Evolutionary conservation across 2,329 filamentous ascomycete species (phyloP).

Genomic region (Pezicula radicicola): DNA sequence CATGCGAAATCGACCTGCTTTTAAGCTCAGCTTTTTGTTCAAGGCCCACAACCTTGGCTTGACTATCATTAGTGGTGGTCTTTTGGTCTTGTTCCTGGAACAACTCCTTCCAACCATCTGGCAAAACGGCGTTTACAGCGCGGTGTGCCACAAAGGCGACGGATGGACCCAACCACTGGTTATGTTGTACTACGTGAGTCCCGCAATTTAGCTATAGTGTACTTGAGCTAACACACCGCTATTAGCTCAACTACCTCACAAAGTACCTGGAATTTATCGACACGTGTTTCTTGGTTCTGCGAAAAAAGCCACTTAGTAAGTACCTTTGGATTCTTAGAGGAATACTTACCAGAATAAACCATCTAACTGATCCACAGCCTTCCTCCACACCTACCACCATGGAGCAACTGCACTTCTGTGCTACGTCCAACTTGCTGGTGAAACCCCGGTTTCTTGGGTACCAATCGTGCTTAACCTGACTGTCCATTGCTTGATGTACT

Average conservation of each 20-base stretch:
- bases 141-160: constrained; percentile 74
- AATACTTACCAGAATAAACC: not conserved
- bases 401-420: constrained; percentile 13
- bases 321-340: not conserved
- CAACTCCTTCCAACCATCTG: constrained; percentile 11
- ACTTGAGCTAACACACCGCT: not conserved
- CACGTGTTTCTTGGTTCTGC: constrained; percentile 11
- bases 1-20: constrained; percentile 11
- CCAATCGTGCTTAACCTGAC: constrained; percentile 12
- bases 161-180: constrained; percentile 91
- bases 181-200: constrained; percentile 86
- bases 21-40: constrained; percentile 12
- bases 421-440: constrained; percentile 10
- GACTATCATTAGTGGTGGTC: constrained; percentile 7
- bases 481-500: constrained; percentile 15
- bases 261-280: constrained; percentile 16
- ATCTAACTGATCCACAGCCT: constrained; percentile 2
- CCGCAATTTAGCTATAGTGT: not conserved
- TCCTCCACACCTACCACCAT: constrained; percentile 16
- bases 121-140: constrained; percentile 73
- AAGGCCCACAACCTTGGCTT: constrained; percentile 11
- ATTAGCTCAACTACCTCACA: constrained; percentile 13
- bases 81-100: constrained; percentile 10
- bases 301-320: constrained; percentile 15
- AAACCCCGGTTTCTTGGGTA: constrained; percentile 15